Evolutionary conservation across 257 asterid species (phyloP), one percentile per base, ranked within the genome.

Genomic region (Penstemon davidsonii): DNA sequence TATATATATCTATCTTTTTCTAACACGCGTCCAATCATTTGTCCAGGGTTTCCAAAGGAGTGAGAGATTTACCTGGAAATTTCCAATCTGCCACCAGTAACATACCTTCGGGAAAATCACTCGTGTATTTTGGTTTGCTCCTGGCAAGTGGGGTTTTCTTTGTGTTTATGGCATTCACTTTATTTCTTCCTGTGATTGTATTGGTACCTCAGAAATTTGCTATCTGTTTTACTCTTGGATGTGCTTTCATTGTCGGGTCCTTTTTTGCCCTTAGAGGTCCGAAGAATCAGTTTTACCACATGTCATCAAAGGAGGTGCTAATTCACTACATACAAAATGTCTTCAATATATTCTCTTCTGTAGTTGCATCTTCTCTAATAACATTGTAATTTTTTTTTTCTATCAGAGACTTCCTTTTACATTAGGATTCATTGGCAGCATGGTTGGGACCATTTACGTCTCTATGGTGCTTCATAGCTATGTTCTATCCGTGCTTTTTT

Each of bases 401-500:
- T 59, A 56, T 66, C 96, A 92, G 98, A 85, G 98, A 75, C 98
- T 92, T 73, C 96, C 96, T 67, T 92, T 92, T 79, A 89, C 98
- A 5, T 51, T 87, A 83, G 98, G 91, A 60, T 92, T 89, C 77
- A 58, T 89, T 49, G 89, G 98, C 72, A 81, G 95, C 86, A 92
- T 92, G 98, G 67, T 85, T 15, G 96, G 95, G 71, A 92, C 98
- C 58, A 80, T 92, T 67, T 92, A 92, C 61, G 98, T 85, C 60
- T 89, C 98, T 73, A 89, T 92, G 98, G 91, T 84, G 76, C 96
- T 92, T 60, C 98, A 89, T 75, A 92, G 97, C 85, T 92, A 92
- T 77, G 79, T 92, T 76, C 91, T 92, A 36, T 87, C 97, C 18
- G 96, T 92, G 73, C 67, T 86, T 64, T 89, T 89, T 72, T 89